phyloP scores from a whole-genome alignment of 345 rosid species.

The Limnanthes douglasii region DNA sequence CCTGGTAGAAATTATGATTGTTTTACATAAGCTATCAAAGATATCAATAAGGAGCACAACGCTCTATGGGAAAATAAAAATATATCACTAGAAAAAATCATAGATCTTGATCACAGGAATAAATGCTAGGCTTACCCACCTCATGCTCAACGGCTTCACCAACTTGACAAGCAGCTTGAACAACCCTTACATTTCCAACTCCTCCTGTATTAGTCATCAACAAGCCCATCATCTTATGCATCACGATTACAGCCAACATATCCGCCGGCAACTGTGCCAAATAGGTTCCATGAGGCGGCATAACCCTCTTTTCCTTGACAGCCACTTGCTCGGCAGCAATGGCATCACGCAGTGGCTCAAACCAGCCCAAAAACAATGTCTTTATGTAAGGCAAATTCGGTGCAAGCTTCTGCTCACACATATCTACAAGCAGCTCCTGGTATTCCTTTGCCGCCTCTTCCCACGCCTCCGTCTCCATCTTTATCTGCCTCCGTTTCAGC shows the following conservation, averaged over 20 bases:
- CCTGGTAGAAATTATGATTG: constrained; percentile 27
- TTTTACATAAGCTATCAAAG: constrained; percentile 7
- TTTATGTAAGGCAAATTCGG: constrained; percentile 86
- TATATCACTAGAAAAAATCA: too few species aligned
- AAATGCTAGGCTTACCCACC: too few species aligned
- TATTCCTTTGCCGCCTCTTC: constrained; percentile 79
- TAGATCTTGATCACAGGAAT: too few species aligned
- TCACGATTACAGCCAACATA: constrained; percentile 89
- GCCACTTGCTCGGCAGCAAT: constrained; percentile 59
- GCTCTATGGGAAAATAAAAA: too few species aligned
- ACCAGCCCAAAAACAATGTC: constrained; percentile 89
- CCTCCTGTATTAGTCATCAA: constrained; percentile 54
- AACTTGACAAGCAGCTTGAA: constrained; percentile 61
- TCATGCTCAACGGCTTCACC: constrained; percentile 96
- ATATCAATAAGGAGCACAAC: too few species aligned
- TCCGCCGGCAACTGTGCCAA: constrained; percentile 51
- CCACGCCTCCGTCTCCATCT: constrained; percentile 94
- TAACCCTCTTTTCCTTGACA: constrained; percentile 19
- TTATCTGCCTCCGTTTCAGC: constrained; percentile 53
- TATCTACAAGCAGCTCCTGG: constrained; percentile 59
- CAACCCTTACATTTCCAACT: constrained; percentile 45
- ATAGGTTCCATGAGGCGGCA: constrained; percentile 29
- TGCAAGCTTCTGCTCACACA: constrained; percentile 95
- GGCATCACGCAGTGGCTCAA: constrained; percentile 75
- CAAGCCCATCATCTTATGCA: constrained; percentile 86